Evolutionary conservation across 345 rosid genomes (phyloP).

Genomic region (Cardamine resedifolia): DNA sequence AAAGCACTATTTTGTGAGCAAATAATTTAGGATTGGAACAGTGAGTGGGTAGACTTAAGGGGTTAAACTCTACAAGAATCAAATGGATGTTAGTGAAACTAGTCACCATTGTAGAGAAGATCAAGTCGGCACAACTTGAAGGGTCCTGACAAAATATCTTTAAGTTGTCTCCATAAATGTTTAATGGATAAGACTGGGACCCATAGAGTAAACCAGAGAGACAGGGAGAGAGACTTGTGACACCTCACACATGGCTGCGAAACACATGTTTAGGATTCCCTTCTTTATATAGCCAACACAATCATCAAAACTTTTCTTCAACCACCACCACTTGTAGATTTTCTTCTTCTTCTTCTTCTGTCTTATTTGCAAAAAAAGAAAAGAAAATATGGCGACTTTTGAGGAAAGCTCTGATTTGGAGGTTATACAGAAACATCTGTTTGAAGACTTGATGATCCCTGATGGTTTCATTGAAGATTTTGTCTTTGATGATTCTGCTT

Average conservation of each 20-base stretch:
- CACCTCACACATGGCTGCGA: conserved; percentile 29
- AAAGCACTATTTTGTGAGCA: not conserved
- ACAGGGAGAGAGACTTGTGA: conserved; percentile 9
- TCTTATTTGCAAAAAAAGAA: conserved; percentile 6
- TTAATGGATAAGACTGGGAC: conserved; percentile 34
- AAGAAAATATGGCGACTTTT: conserved; percentile 34
- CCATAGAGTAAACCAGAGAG: conserved; percentile 15
- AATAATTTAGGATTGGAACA: not conserved
- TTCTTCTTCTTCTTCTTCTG: not conserved
- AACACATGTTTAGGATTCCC: conserved; percentile 26
- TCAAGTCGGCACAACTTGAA: conserved; percentile 39
- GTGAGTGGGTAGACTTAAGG: not conserved
- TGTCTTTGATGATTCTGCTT: conserved; percentile 33
- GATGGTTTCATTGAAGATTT: conserved; percentile 43
- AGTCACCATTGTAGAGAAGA: conserved; percentile 23
- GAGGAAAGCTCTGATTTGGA: conserved; percentile 48
- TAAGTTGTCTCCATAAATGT: conserved; percentile 32
- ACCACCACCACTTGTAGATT: conserved; percentile 22
- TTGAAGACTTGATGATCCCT: conserved; percentile 53
- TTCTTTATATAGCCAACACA: conserved; percentile 29
- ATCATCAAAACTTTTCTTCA: conserved; percentile 17
- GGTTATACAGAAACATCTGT: conserved; percentile 51
- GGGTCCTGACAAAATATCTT: conserved; percentile 35
- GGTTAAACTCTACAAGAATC: conserved; percentile 4
- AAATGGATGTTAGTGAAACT: conserved; percentile 1